Conservation (phyloP, 78 protist genomes). For the Dictyostelium purpureum region DNA sequence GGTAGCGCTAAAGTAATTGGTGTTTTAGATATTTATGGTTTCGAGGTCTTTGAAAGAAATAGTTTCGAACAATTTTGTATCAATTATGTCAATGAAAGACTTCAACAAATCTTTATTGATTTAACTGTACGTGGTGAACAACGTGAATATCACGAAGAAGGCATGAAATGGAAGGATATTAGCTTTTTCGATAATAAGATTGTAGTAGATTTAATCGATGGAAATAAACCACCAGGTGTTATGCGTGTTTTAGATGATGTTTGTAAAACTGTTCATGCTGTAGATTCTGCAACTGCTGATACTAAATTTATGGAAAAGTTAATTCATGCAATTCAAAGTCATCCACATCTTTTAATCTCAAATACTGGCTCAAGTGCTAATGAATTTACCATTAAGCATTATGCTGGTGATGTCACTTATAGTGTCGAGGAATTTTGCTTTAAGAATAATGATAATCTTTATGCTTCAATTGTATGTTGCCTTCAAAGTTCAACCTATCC, state of each 20-base stretch:
- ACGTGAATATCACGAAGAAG: conserved; percentile 92
- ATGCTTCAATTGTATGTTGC: conserved; percentile 70
- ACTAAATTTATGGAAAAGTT: conserved; percentile 71
- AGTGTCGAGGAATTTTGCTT: conserved; percentile 74
- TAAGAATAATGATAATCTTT: conserved; percentile 83
- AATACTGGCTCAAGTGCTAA: not conserved
- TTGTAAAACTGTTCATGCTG: conserved; percentile 86
- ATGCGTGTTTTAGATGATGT: conserved; percentile 92
- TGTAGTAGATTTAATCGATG: conserved; percentile 95
- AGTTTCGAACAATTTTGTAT: conserved; percentile 95
- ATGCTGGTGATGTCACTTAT: conserved; percentile 86
- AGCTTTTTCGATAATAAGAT: conserved; percentile 92
- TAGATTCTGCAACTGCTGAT: conserved; percentile 77
- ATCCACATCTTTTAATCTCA: conserved; percentile 41
- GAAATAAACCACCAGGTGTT: conserved; percentile 89
- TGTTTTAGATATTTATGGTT: conserved; percentile 95
- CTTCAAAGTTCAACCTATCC: conserved; percentile 70
- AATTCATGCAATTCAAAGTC: not conserved
- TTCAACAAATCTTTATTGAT: conserved; percentile 88
- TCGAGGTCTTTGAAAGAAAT: conserved; percentile 91
- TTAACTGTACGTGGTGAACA: conserved; percentile 93
- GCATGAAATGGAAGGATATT: conserved; percentile 93
- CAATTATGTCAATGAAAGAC: conserved; percentile 93
- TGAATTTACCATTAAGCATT: conserved; percentile 83
- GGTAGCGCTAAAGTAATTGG: conserved; percentile 84